Evolutionary conservation across 2,329 filamentous ascomycete species (phyloP).

Genomic region (Xylariaceae sp.): DNA sequence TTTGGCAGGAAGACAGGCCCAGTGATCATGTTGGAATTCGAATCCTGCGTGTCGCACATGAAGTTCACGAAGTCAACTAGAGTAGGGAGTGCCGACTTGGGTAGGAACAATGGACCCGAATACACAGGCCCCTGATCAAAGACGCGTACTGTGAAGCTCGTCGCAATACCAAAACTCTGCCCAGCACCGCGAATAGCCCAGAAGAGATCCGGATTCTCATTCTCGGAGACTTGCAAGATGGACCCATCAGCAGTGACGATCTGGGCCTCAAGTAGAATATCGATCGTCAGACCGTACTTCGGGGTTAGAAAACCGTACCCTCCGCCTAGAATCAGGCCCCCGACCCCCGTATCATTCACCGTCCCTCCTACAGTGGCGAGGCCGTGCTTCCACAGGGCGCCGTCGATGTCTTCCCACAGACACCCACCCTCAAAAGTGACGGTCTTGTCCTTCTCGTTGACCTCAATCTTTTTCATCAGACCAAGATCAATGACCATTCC

Average conservation of each 20-base stretch:
- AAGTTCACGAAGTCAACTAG: slow-evolving; percentile 29
- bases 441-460: slow-evolving; percentile 42
- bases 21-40: slow-evolving; percentile 17
- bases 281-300: slow-evolving; percentile 47
- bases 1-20: slow-evolving; percentile 17
- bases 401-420: slow-evolving; percentile 52
- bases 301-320: slow-evolving; percentile 56
- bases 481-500: slow-evolving; percentile 55
- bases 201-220: slow-evolving; percentile 40
- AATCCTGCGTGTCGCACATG: slow-evolving; percentile 26
- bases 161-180: slow-evolving; percentile 41
- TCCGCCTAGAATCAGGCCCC: slow-evolving; percentile 54
- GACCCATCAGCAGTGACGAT: slow-evolving; percentile 38
- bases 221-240: slow-evolving; percentile 36
- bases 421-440: slow-evolving; percentile 50
- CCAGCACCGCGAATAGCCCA: slow-evolving; percentile 40
- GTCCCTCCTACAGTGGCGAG: slow-evolving; percentile 60
- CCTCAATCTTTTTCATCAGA: slow-evolving; percentile 45
- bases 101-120: slow-evolving; percentile 27
- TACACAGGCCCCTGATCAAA: slow-evolving; percentile 32
- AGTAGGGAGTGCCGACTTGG: slow-evolving; percentile 19
- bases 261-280: slow-evolving; percentile 37
- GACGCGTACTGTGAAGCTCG: slow-evolving; percentile 33
- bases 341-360: slow-evolving; percentile 60
- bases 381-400: slow-evolving; percentile 43